Base-by-base conservation (phyloP, 768 basidiomycete genomes). In the Suillus variegatus region DNA sequence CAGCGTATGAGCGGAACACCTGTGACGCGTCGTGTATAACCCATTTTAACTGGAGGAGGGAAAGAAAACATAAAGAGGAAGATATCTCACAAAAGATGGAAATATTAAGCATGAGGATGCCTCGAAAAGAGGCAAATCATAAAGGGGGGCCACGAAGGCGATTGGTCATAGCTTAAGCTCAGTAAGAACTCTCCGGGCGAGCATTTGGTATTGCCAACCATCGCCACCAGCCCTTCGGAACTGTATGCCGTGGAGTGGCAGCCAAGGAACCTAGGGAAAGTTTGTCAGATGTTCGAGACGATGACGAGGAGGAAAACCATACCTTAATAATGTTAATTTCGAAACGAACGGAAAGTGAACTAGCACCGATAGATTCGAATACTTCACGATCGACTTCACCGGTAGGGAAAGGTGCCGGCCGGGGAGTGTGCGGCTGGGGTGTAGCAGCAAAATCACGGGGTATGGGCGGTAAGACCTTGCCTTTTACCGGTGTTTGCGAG, bases 311-410 rank as follows among this genome's bases (percentile, higher is more conserved):
- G 52, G 38, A 60, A 32, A 36, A 52, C 16, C 55, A 22, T 46
- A 96, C 95, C 86, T 98, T 98, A 75, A 99, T 94, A 69, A 99
- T 91, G 75, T 92, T 96, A 66, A 99, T 93, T 78, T 99, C 97
- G 76, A 99, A 99, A 67, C 94, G 86, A 13, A 99, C 97, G 68
- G 93, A 90, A 67, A 99, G 75, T 51, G 87, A 87, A 76, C 88
- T 93, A 64, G 88, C 86, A 35, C 88, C 88, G 74, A 92, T 86
- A 68, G 76, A 86, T 70, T 93, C 93, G 69, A 93, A 91, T 62
- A 88, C 73, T 32, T 89, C 88, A 22, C 83, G 80, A 66, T 88
- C 86, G 9, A 89, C 86, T 70, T 87, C 88, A 5, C 88, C 89
- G 6, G 88, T 87, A 1, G 88, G 88, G 67, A 88, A 76, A 8